A percentile compares a stretch with the other conserved stretches of the same genome.
Evolutionary conservation across 768 basidiomycete species (phyloP).

Genomic region (Suillus tomentosus): DNA sequence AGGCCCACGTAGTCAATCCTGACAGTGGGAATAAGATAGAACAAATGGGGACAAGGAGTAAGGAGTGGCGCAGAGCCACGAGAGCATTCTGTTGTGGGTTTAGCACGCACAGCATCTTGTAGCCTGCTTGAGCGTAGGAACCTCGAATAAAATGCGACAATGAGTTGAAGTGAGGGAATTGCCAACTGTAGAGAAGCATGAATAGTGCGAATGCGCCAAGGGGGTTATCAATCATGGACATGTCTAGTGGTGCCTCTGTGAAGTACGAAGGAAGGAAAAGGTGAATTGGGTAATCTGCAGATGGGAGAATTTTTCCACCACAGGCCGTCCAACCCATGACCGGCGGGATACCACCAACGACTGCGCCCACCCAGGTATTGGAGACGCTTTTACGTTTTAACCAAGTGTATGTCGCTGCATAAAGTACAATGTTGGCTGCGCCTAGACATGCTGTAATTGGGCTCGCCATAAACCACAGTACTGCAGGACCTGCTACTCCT

Average conservation of each 20-base stretch:
- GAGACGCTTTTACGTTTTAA: constrained; percentile 79
- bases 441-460: constrained; percentile 86
- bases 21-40: constrained; percentile 82
- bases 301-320: constrained; percentile 75
- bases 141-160: constrained; percentile 85
- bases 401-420: constrained; percentile 91
- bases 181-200: constrained; percentile 91
- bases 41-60: constrained; percentile 76
- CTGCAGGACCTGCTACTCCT: constrained; percentile 73
- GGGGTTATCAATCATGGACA: constrained; percentile 71
- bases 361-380: constrained; percentile 94
- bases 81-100: constrained; percentile 78
- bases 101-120: constrained; percentile 87
- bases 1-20: constrained; percentile 90
- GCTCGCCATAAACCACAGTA: constrained; percentile 83
- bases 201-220: constrained; percentile 81
- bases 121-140: constrained; percentile 92
- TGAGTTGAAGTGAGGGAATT: constrained; percentile 97
- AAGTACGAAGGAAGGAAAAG: constrained; percentile 67
- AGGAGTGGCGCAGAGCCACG: constrained; percentile 82
- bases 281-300: constrained; percentile 56
- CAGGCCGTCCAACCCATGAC: constrained; percentile 99
- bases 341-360: constrained; percentile 92
- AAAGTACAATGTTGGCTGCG: constrained; percentile 80
- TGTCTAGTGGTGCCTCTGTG: constrained; percentile 40